Evolutionary conservation across 257 asterid species (phyloP).

Genomic region (Solanum bulbocastanum): DNA sequence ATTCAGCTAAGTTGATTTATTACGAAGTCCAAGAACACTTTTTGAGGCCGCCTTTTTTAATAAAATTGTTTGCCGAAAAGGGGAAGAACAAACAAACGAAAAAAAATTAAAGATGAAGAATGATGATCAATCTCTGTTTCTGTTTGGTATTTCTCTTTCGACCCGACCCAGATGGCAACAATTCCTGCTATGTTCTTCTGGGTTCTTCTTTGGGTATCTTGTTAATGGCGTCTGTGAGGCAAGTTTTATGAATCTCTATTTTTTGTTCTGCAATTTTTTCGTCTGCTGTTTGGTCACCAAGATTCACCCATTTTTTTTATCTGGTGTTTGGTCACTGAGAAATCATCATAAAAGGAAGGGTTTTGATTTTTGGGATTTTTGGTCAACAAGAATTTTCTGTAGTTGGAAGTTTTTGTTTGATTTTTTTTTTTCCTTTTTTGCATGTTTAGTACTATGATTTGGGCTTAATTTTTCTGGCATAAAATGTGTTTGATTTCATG

Average conservation of each 20-base stretch:
- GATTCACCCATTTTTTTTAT: neutral
- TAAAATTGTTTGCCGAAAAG: neutral
- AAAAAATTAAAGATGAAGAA: conserved; percentile 40
- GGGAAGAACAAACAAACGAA: neutral
- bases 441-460: neutral
- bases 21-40: conserved; percentile 9
- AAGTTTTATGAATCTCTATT: neutral
- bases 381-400: neutral
- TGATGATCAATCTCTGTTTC: conserved; percentile 61
- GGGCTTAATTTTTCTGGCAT: neutral
- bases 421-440: neutral
- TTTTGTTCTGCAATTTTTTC: neutral
- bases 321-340: neutral
- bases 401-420: neutral
- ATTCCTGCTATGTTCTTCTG: conserved; percentile 74
- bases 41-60: neutral
- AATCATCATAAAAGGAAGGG: neutral
- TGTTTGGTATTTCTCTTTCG: conserved; percentile 67
- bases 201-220: conserved; percentile 91
- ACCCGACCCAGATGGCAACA: conserved; percentile 83
- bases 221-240: conserved; percentile 95
- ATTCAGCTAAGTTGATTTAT: conserved; percentile 15
- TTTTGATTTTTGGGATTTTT: neutral
- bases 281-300: neutral
- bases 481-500: neutral